These are phyloP conservation scores for Trichocladium antarcticum DNA, from an alignment of 495 filamentous ascomycete genomes.

Conservation along the genomic window DNA sequence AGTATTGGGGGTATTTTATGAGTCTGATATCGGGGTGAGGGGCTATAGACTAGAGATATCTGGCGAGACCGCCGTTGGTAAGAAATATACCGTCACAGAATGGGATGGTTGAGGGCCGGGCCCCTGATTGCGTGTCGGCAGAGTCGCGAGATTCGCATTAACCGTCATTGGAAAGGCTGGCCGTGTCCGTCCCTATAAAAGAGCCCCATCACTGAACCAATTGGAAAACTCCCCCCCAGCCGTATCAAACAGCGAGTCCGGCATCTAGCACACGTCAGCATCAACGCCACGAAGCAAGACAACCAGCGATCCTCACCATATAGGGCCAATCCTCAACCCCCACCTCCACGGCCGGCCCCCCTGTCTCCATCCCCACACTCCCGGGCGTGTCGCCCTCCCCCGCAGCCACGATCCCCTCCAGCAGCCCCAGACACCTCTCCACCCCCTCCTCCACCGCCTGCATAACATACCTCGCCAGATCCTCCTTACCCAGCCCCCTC, in stretches of 20 bases:
- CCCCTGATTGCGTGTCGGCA: neutral
- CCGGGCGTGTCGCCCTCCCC: neutral
- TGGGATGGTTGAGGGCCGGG: too few relatives aligned
- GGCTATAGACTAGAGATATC: neutral
- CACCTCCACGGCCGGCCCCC: neutral
- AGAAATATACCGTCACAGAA: too few relatives aligned
- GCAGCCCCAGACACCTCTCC: slow-evolving; percentile 28
- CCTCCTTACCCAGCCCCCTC: slow-evolving; percentile 25
- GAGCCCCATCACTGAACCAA: too few relatives aligned
- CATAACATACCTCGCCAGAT: slow-evolving; percentile 24
- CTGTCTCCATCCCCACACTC: slow-evolving; percentile 13
- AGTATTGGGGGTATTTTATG: slow-evolving; percentile 17
- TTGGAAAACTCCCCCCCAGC: too few relatives aligned
- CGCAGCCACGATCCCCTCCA: slow-evolving; percentile 25
- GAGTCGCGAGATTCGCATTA: too few relatives aligned
- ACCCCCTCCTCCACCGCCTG: slow-evolving; percentile 30
- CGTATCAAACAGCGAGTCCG: too few relatives aligned
- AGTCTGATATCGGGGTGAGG: slow-evolving; percentile 2
- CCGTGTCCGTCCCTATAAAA: too few relatives aligned
- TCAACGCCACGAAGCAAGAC: neutral
- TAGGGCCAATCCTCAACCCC: slow-evolving; percentile 1
- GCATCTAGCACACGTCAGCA: too few relatives aligned
- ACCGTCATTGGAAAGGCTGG: too few relatives aligned
- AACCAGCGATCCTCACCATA: neutral
- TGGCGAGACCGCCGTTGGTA: too few relatives aligned